Conservation (phyloP, 2,329 filamentous ascomycete genomes). For the Simplicillium sp. region DNA sequence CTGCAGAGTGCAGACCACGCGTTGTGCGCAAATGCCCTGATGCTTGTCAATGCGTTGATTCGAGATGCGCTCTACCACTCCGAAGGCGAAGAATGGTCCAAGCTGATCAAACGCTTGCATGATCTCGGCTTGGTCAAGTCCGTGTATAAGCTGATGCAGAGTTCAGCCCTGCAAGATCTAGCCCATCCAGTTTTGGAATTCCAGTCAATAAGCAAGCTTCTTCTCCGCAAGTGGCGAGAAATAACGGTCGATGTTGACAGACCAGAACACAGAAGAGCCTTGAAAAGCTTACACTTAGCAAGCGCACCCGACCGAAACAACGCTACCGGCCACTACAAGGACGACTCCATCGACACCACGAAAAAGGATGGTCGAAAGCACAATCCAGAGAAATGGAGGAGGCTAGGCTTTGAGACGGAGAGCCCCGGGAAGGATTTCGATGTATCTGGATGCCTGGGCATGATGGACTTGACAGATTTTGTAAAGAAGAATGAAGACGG, state of each 20-base stretch:
- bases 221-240: constrained; percentile 81
- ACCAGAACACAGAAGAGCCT: constrained; percentile 75
- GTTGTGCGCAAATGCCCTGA: constrained; percentile 87
- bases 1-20: constrained; percentile 91
- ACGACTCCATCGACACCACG: constrained; percentile 26
- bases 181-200: constrained; percentile 89
- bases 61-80: constrained; percentile 80
- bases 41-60: constrained; percentile 92
- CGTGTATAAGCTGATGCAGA: constrained; percentile 90
- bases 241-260: constrained; percentile 77
- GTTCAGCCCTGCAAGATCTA: constrained; percentile 81
- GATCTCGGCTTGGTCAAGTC: constrained; percentile 88
- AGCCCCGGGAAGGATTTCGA: constrained; percentile 81
- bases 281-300: constrained; percentile 78
- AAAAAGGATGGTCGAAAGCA: constrained; percentile 61
- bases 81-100: constrained; percentile 72
- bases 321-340: constrained; percentile 26
- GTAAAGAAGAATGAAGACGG: constrained; percentile 85
- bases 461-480: constrained; percentile 96
- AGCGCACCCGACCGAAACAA: constrained; percentile 56
- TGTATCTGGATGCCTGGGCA: constrained; percentile 76
- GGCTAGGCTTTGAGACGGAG: constrained; percentile 85
- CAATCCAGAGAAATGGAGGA: constrained; percentile 85
- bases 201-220: constrained; percentile 79
- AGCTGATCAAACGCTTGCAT: constrained; percentile 87